Conservation (phyloP, 208 protist genomes). For the Trichomonas vaginalis region DNA sequence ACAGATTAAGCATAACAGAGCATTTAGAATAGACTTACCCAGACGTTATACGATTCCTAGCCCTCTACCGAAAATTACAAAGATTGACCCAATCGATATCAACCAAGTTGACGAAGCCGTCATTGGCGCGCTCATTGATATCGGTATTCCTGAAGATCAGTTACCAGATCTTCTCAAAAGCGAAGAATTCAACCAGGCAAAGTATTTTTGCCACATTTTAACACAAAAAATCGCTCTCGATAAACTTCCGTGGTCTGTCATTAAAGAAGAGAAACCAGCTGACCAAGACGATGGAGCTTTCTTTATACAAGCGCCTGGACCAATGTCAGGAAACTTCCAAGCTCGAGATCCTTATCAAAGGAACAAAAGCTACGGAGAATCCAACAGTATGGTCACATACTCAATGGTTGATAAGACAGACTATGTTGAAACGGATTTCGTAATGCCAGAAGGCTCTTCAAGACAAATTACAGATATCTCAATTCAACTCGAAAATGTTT, state of each 20-base stretch:
- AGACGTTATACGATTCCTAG: not conserved
- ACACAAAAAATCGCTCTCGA: not conserved
- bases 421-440: not conserved
- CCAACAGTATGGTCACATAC: not conserved
- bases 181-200: not conserved
- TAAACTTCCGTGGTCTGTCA: not conserved
- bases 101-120: not conserved
- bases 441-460: not conserved
- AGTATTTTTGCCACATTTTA: not conserved
- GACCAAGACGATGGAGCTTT: not conserved
- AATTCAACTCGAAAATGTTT: not conserved
- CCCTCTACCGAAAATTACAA: not conserved
- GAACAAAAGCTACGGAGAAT: not conserved
- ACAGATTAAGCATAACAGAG: slow-evolving; percentile 49
- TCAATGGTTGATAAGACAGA: not conserved
- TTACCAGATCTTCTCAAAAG: not conserved
- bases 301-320: no score
- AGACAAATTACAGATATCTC: not conserved
- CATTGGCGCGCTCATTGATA: not conserved
- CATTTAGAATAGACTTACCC: slow-evolving; percentile 37
- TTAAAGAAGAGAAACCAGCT: not conserved
- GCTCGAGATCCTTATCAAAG: not conserved
- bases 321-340: not conserved
- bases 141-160: not conserved
- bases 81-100: not conserved